Percentiles rank a stretch among this genome's conserved stretches.
phyloP scores from a whole-genome alignment of 192 early-diverging fungal species.

The Linnemannia exigua region DNA sequence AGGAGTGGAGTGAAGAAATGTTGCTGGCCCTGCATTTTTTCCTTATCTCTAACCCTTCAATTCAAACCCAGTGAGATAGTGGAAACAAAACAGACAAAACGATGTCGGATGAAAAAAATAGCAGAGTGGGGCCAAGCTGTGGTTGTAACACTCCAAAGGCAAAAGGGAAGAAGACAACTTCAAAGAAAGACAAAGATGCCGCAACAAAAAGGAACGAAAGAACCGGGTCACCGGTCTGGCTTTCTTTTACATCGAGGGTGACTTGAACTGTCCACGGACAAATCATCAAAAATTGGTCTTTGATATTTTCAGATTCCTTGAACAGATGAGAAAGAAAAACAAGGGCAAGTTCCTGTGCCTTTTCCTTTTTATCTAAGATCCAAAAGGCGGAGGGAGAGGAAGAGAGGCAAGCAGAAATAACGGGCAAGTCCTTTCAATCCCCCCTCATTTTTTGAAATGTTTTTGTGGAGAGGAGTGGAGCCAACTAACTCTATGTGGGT shows the following conservation, averaged over 20 bases:
- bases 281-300: neutral
- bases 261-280: neutral
- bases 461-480: slow-evolving; percentile 9
- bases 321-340: neutral
- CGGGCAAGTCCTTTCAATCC: neutral
- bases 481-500: neutral
- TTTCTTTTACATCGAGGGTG: neutral
- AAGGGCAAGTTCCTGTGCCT: neutral
- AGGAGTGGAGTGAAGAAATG: neutral
- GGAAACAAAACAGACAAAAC: neutral
- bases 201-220: neutral
- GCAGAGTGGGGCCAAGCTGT: neutral
- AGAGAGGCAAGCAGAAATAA: neutral
- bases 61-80: slow-evolving; percentile 20
- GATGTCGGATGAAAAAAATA: neutral
- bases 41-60: slow-evolving; percentile 12
- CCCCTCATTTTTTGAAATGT: neutral
- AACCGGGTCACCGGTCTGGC: neutral
- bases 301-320: neutral
- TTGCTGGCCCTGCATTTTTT: slow-evolving; percentile 7
- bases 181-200: neutral
- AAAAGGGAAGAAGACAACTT: too few species aligned
- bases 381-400: neutral
- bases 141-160: too few species aligned
- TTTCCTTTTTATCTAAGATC: neutral